phyloP scores from a whole-genome alignment of 2,329 filamentous ascomycete species.

The Boeremia exigua region DNA sequence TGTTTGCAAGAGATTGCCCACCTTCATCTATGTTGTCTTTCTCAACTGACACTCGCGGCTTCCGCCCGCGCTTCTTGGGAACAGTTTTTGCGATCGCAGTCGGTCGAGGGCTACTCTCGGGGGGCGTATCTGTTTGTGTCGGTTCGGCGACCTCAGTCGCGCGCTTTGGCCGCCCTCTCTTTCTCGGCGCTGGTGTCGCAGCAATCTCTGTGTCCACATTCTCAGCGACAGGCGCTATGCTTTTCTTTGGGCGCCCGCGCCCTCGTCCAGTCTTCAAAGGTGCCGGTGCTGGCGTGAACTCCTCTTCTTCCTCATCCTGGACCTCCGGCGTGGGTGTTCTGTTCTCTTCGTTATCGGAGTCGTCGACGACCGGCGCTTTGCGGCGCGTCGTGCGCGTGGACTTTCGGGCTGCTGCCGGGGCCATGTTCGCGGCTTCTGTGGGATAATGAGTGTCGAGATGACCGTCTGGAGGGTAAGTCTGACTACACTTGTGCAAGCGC shows the following conservation, averaged over 20 bases:
- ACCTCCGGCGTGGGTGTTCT: conserved; percentile 59
- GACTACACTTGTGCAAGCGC: conserved; percentile 11
- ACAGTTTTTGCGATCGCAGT: conserved; percentile 27
- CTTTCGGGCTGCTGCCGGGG: conserved; percentile 54
- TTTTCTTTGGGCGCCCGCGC: conserved; percentile 61
- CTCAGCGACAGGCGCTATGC: conserved; percentile 50
- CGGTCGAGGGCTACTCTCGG: conserved; percentile 56
- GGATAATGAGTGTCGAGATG: conserved; percentile 17
- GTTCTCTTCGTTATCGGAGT: conserved; percentile 76
- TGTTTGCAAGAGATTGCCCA: conserved; percentile 54
- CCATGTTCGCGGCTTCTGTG: conserved; percentile 43
- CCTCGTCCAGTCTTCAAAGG: conserved; percentile 63
- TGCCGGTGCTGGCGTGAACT: conserved; percentile 79
- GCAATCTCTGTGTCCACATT: conserved; percentile 35
- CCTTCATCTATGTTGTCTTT: conserved; percentile 46
- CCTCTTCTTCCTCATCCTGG: conserved; percentile 70
- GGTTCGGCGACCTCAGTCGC: conserved; percentile 60
- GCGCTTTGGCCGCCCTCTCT: conserved; percentile 56
- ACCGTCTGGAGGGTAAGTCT: conserved; percentile 8
- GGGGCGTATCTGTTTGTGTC: conserved; percentile 66
- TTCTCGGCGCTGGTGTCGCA: conserved; percentile 5
- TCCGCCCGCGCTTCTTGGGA: conserved; percentile 66
- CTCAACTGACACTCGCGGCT: conserved; percentile 51
- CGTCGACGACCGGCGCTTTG: conserved; percentile 74
- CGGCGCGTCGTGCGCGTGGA: conserved; percentile 70